Evolutionary conservation across 495 filamentous ascomycete species (phyloP).

Genomic region (Aspergillus homomorphus): DNA sequence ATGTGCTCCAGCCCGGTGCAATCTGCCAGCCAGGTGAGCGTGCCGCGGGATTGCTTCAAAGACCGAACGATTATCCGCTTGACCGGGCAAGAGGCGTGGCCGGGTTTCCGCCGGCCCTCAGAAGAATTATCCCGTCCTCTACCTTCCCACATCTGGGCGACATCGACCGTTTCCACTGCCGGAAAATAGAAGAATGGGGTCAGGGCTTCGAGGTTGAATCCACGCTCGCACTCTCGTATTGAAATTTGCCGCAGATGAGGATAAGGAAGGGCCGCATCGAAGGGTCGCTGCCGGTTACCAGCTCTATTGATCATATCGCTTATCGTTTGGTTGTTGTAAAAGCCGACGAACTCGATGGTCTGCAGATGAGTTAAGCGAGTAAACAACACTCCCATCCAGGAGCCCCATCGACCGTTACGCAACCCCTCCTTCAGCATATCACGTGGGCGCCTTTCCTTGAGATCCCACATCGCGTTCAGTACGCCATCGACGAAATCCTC

Average conservation of each 20-base stretch:
- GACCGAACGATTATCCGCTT: background rate
- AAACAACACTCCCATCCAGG: background rate
- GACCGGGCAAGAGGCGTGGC: background rate
- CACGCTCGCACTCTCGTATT: background rate
- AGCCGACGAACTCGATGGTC: background rate
- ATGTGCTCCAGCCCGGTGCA: background rate
- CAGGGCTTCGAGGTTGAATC: background rate
- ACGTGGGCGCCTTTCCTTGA: background rate
- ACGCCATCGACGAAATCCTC: background rate
- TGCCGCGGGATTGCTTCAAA: background rate
- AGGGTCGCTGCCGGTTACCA: background rate
- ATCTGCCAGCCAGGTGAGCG: background rate
- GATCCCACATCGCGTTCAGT: background rate
- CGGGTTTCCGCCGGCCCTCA: background rate
- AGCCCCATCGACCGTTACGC: background rate
- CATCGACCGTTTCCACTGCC: background rate
- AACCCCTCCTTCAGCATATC: background rate
- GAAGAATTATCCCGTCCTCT: background rate
- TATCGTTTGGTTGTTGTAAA: background rate
- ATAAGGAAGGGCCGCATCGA: background rate
- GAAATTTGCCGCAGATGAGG: background rate
- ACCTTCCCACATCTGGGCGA: background rate
- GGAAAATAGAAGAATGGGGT: background rate
- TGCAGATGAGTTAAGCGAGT: background rate
- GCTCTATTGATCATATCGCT: background rate